These are phyloP conservation scores for Arthroderma sp. DNA, from an alignment of 2,329 filamentous ascomycete genomes.

Conservation along the genomic window DNA sequence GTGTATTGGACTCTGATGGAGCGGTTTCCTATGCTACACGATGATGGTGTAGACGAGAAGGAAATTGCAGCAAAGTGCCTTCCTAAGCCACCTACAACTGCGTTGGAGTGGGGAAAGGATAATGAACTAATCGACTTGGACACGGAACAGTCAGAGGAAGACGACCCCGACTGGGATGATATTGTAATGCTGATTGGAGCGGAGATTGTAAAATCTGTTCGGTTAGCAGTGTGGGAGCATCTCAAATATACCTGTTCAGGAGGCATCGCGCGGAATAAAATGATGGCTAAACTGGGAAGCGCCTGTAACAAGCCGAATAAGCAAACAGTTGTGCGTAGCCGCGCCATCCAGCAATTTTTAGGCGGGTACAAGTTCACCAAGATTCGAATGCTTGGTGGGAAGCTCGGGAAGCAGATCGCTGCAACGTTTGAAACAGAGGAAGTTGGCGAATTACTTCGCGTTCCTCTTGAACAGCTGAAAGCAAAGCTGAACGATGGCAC, in stretches of 20 bases:
- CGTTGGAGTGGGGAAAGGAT: conserved; percentile 62
- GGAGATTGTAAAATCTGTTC: conserved; percentile 70
- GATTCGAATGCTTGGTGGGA: conserved; percentile 87
- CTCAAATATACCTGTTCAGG: conserved; percentile 85
- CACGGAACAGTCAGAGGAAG: conserved; percentile 54
- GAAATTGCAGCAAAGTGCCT: conserved; percentile 54
- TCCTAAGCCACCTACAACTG: conserved; percentile 58
- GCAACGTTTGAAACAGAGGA: conserved; percentile 69
- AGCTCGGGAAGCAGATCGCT: conserved; percentile 76
- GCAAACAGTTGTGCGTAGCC: conserved; percentile 84
- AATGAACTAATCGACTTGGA: conserved; percentile 75
- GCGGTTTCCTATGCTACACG: conserved; percentile 58
- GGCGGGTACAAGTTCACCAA: conserved; percentile 84
- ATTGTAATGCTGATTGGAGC: conserved; percentile 74
- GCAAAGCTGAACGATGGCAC: conserved; percentile 70
- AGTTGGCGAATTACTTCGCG: conserved; percentile 59
- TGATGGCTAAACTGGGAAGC: conserved; percentile 86
- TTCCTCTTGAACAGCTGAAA: conserved; percentile 64
- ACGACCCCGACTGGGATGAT: conserved; percentile 94
- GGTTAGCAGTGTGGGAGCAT: conserved; percentile 52
- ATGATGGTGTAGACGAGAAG: conserved; percentile 39
- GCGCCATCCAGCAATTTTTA: conserved; percentile 68
- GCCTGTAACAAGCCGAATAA: conserved; percentile 85
- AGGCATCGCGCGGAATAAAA: conserved; percentile 81
- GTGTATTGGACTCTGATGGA: conserved; percentile 63